Conservation (phyloP, 768 basidiomycete species). For the Mycena floridula region DNA sequence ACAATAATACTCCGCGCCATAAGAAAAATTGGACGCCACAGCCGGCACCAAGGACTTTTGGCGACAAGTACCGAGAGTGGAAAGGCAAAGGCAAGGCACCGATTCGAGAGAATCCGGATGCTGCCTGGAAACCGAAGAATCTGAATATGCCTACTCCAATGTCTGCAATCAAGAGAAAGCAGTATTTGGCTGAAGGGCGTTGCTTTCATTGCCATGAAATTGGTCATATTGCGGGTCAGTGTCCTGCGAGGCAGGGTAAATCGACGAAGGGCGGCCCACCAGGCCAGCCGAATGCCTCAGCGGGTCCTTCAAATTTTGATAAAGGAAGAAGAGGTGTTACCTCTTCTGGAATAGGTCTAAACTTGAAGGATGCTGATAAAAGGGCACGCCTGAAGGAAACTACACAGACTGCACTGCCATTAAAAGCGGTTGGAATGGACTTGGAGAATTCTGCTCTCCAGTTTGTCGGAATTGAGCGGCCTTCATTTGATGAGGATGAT, state of each 20-base stretch:
- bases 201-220: constrained; percentile 23
- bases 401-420: background rate
- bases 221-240: constrained; percentile 23
- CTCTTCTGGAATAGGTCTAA: background rate
- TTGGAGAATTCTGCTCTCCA: too few relatives aligned
- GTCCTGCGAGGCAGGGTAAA: constrained; percentile 18
- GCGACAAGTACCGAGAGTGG: background rate
- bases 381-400: background rate
- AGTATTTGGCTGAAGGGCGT: constrained; percentile 11
- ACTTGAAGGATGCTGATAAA: background rate
- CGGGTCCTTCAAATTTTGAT: background rate
- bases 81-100: background rate
- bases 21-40: background rate
- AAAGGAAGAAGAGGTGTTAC: background rate
- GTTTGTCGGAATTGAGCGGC: too few relatives aligned
- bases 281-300: constrained; percentile 5
- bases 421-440: too few relatives aligned
- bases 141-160: constrained; percentile 1
- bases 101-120: background rate
- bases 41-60: background rate
- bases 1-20: background rate
- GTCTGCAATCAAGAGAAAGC: constrained; percentile 7
- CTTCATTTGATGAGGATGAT: too few relatives aligned
- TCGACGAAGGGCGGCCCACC: constrained; percentile 9
- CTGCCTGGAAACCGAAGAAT: background rate